A percentile compares a stretch with the other conserved stretches of the same genome.
These are phyloP conservation scores for Phyllosticta citribraziliensis DNA, from an alignment of 2,329 filamentous ascomycete genomes.

Conservation along the genomic window DNA sequence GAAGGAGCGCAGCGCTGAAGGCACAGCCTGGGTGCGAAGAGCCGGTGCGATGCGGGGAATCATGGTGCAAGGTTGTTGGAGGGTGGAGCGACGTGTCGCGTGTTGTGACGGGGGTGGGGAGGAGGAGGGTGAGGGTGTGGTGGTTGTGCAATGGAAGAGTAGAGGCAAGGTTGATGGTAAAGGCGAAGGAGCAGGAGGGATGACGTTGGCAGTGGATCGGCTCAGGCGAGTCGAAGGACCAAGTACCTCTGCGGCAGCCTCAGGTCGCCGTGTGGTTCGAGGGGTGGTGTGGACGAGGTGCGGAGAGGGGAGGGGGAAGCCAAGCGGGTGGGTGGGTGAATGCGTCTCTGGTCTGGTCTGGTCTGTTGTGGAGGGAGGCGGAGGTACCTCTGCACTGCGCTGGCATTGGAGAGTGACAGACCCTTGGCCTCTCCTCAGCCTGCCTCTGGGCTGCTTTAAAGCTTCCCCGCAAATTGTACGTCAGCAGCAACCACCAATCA, in stretches of 20 bases:
- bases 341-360: not conserved
- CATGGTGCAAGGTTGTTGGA: constrained; percentile 3
- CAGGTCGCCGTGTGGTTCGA: constrained; percentile 4
- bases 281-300: constrained; percentile 3
- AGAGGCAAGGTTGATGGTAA: not conserved
- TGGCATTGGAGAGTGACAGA: constrained; percentile 2
- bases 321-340: not conserved
- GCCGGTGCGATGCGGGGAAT: constrained; percentile 7
- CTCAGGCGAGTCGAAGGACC: constrained; percentile 2
- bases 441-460: not conserved
- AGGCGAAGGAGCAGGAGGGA: not conserved
- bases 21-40: not conserved
- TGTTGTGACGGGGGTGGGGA: not conserved
- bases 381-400: not conserved
- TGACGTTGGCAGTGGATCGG: constrained; percentile 8
- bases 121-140: not conserved
- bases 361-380: too few relatives aligned
- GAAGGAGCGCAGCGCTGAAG: constrained; percentile 5
- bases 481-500: constrained; percentile 4
- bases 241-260: not conserved
- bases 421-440: not conserved
- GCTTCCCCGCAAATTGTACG: constrained; percentile 6
- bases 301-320: not conserved
- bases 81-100: not conserved
- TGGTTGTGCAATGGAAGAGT: not conserved